Base-by-base conservation (phyloP, 2,329 filamentous ascomycete genomes). In the Penicillium sp. region DNA sequence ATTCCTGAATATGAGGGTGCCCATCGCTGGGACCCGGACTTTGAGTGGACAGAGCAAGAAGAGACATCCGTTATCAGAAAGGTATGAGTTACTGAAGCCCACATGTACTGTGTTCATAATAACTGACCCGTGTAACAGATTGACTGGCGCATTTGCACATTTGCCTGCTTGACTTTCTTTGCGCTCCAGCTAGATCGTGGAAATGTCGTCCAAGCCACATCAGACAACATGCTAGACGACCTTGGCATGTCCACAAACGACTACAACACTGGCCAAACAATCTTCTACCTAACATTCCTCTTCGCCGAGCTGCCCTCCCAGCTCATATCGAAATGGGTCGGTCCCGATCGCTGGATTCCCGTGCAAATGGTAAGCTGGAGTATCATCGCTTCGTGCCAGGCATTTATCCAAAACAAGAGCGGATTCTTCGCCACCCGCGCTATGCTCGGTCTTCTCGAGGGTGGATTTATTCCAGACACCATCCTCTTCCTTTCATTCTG, bases 401-500 rank as follows among this genome's bases (percentile, higher is more conserved):
- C 80, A 5, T 81, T 80, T 13, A 72, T 83, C 4, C 76, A 77
- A 35, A 82, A 79, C 0, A 76, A 73, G 29, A 70, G 70, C 1
- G 64, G 67, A 2, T 79, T 75, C 62, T 81, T 75, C 31, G 73
- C 73, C 7, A 78, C 75, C 58, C 72, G 80, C 46, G 72, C 79
- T 21, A 75, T 81, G 1, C 70, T 84, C 0, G 82, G 80, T n/a
- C 60, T 78, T 5, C 69, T 85, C 2, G 74, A 84, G 51, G 79
- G 83, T 69, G 84, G 84, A 23, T 84, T 84, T 57, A 78, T 78
- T 45, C 75, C 76, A 3, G 76, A 78, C 21, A 77, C 74, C 0
- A 76, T 78, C 15, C 67, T 78, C 0, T 91, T 88, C 72, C 78
- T 91, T 6, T 87, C 84, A 4, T 92, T 92, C 72, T 93, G 88